These are phyloP conservation scores for Venturiaceae sp. DNA, from an alignment of 2,329 filamentous ascomycete genomes.

Conservation along the genomic window DNA sequence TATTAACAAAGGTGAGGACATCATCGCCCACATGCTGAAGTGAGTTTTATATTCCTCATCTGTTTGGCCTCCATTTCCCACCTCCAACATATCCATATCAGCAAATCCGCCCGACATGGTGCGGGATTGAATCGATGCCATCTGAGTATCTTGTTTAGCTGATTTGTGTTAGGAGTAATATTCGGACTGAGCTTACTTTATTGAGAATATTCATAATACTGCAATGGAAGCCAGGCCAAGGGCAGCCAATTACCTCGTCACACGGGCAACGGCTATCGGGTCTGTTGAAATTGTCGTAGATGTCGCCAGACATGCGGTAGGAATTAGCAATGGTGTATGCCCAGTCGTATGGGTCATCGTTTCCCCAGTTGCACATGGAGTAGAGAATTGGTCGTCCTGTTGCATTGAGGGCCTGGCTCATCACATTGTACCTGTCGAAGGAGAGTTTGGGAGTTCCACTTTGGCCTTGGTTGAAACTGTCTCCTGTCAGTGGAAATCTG, in stretches of 20 bases:
- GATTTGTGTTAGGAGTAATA: too few relatives aligned
- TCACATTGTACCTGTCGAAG: slow-evolving; percentile 37
- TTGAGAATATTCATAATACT: slow-evolving; percentile 40
- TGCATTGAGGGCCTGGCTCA: slow-evolving; percentile 37
- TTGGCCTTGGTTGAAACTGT: slow-evolving; percentile 39
- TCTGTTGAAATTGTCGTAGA: slow-evolving; percentile 36
- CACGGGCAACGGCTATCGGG: slow-evolving; percentile 33
- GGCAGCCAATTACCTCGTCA: slow-evolving; percentile 30
- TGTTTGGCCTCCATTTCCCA: slow-evolving; percentile 31
- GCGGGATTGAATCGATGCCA: slow-evolving; percentile 30
- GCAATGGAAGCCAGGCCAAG: slow-evolving; percentile 37
- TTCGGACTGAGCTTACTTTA: too few relatives aligned
- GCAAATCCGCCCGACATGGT: slow-evolving; percentile 36
- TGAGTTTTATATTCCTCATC: slow-evolving; percentile 35
- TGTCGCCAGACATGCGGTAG: slow-evolving; percentile 37
- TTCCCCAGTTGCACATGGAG: slow-evolving; percentile 42
- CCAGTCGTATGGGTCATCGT: slow-evolving; percentile 28
- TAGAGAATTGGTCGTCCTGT: slow-evolving; percentile 37
- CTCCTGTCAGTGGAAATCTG: neutral
- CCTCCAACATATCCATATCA: slow-evolving; percentile 39
- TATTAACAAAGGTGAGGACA: slow-evolving; percentile 38
- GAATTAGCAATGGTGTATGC: slow-evolving; percentile 37
- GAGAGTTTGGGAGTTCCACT: slow-evolving; percentile 36
- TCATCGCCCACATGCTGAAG: slow-evolving; percentile 40
- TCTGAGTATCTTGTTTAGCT: too few relatives aligned